Evolutionary conservation across 495 filamentous ascomycete genomes (phyloP), one percentile per base, ranked within the genome.

Genomic region (Aspergillus coremiiformis): DNA sequence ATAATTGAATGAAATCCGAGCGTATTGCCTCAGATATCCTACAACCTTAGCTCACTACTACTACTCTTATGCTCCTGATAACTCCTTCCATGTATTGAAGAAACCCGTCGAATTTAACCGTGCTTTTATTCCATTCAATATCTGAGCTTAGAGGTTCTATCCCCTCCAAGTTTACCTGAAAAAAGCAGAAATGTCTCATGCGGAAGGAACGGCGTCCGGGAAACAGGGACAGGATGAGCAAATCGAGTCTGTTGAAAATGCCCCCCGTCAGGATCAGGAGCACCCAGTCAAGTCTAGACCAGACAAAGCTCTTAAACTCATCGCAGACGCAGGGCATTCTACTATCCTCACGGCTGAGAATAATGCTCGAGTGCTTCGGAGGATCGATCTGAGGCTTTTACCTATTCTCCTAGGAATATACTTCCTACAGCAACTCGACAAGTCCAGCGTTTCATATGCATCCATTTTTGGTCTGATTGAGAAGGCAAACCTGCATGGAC

Each of bases 381-480:
- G 75, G 59, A 83, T 83, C 39, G 79, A 83, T 53, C 57, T 70
- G 32, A 64, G 76, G 44, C 47, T 83, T 4, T 71, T 83, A 54
- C 79, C 79, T 3, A 71, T 76, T 44, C 58, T 74, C 3, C 48
- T 71, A 8, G 65, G 62, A 8, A 69, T 73, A 42, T 74, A 73
- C 57, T 71, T 71, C 44, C 60, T 83, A 3, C 77, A 80, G 41
- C 77, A 76, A 52, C 68, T 82, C 19, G 80, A 83, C 65, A 82
- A 82, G 52, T 77, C 77, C 2, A 78, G 78, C 1, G 67, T 82
- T 3, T 74, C 74, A 5, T 82, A 81, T 62, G 77, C 74, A 0
- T 70, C 67, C 6, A 66, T 77, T 29, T 79, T 80, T 61, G 75
- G 79, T 1, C 54, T 78, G 24, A 59, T 70, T 12, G 63, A 70